Evolutionary conservation across 192 early-diverging fungal genomes (phyloP).

Genomic region (Backusella mclennaniae): DNA sequence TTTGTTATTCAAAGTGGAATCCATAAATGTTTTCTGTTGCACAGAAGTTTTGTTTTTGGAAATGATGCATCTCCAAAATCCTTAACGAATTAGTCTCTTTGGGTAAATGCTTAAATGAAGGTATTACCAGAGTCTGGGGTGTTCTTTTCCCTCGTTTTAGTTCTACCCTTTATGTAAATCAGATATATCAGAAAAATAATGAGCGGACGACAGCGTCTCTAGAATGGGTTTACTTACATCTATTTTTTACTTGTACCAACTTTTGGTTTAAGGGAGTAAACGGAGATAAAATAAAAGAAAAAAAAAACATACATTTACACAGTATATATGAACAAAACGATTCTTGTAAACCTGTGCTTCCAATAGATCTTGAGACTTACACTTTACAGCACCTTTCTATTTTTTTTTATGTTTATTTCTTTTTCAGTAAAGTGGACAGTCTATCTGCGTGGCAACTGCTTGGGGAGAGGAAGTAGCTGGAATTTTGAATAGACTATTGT

Average conservation of each 20-base stretch:
- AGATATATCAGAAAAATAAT: not conserved
- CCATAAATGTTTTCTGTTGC: not conserved
- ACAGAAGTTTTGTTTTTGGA: not conserved
- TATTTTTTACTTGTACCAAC: not conserved
- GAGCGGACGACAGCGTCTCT: not conserved
- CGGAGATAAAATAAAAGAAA: constrained; percentile 5
- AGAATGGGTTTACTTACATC: not conserved
- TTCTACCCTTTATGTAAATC: not conserved
- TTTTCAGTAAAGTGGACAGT: not conserved
- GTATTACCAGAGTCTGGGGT: not conserved
- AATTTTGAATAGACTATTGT: not conserved
- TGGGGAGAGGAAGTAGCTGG: not conserved
- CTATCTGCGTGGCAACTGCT: not conserved
- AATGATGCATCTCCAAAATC: not conserved
- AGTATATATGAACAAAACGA: not conserved
- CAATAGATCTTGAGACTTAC: not conserved
- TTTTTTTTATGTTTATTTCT: not conserved
- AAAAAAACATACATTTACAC: not conserved
- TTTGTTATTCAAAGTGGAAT: not conserved
- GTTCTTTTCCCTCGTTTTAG: not conserved
- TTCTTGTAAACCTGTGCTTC: not conserved
- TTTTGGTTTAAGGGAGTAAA: not conserved
- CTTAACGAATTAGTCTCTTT: not conserved
- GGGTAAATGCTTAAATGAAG: not conserved
- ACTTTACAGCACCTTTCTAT: not conserved